phyloP scores from a whole-genome alignment of 129 eudicot species.

The Logfia minima region DNA sequence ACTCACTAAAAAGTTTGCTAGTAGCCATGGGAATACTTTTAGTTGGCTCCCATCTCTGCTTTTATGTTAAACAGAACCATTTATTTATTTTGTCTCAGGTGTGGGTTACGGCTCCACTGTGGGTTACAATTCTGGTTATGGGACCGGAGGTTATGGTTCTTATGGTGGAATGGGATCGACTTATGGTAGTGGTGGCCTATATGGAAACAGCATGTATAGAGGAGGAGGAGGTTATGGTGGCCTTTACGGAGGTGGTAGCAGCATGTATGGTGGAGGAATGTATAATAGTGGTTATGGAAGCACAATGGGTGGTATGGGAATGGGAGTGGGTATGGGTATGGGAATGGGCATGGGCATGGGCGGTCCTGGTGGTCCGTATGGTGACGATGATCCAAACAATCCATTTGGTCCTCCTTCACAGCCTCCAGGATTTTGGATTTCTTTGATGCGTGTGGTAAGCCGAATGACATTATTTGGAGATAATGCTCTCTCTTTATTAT shows the following conservation, averaged over 20 bases:
- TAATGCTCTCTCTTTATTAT: neutral
- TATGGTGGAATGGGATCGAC: slow-evolving; percentile 72
- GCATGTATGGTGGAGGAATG: slow-evolving; percentile 64
- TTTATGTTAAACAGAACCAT: slow-evolving; percentile 13
- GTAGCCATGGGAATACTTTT: neutral
- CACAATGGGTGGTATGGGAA: slow-evolving; percentile 33
- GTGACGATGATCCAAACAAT: slow-evolving; percentile 88
- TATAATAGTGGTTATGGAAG: slow-evolving; percentile 64
- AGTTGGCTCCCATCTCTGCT: neutral
- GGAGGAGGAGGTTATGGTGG: slow-evolving; percentile 82
- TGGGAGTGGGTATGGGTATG: slow-evolving; percentile 38
- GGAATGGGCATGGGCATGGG: slow-evolving; percentile 62
- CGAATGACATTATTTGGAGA: neutral
- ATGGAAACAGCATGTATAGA: slow-evolving; percentile 79
- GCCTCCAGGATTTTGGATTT: slow-evolving; percentile 97
- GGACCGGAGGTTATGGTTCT: slow-evolving; percentile 51
- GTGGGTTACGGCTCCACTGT: slow-evolving; percentile 59
- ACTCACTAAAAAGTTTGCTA: neutral
- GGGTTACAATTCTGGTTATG: slow-evolving; percentile 70
- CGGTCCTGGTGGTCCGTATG: slow-evolving; percentile 88
- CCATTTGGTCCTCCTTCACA: slow-evolving; percentile 80
- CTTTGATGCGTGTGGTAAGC: slow-evolving; percentile 91
- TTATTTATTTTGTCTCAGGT: slow-evolving; percentile 15
- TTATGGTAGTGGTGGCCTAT: slow-evolving; percentile 66
- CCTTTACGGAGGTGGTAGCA: slow-evolving; percentile 64